phyloP scores from a whole-genome alignment of 1,284 basidiomycete species.

The Sporisorium iseilematis-ciliati region DNA sequence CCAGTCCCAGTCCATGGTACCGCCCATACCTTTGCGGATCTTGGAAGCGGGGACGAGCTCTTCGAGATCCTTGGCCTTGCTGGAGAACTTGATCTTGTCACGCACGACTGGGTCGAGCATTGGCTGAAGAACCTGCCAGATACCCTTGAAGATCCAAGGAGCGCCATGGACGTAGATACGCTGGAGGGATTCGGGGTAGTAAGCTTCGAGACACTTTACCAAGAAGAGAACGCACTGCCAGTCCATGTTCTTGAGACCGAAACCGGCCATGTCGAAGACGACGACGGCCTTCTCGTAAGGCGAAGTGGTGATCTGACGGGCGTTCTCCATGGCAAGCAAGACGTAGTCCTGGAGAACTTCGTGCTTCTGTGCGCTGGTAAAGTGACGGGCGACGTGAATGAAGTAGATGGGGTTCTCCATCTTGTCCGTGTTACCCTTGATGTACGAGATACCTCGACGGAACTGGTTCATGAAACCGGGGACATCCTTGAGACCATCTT shows the following conservation, averaged over 20 bases:
- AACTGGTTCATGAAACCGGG: constrained; percentile 70
- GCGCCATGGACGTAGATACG: constrained; percentile 69
- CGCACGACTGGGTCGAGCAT: constrained; percentile 69
- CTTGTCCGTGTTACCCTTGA: constrained; percentile 66
- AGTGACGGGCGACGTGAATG: constrained; percentile 69
- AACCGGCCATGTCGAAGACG: constrained; percentile 68
- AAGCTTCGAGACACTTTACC: constrained; percentile 69
- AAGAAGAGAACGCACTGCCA: constrained; percentile 69
- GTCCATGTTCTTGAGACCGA: constrained; percentile 70
- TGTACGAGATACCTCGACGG: constrained; percentile 69
- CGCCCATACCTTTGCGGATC: constrained; percentile 68
- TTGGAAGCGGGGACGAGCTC: constrained; percentile 62
- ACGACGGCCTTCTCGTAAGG: constrained; percentile 67
- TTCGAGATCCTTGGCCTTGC: constrained; percentile 63
- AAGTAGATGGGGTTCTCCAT: constrained; percentile 69
- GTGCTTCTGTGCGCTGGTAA: constrained; percentile 68
- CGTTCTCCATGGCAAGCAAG: constrained; percentile 67
- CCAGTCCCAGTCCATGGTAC: constrained; percentile 70
- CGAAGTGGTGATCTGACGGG: constrained; percentile 64
- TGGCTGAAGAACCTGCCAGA: constrained; percentile 68
- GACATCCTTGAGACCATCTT: constrained; percentile 68
- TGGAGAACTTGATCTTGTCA: constrained; percentile 69
- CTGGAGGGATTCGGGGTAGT: constrained; percentile 69
- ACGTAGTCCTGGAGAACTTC: constrained; percentile 69
- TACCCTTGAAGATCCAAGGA: constrained; percentile 70